Conservation (phyloP, 352 stramenopile genomes). For the Vaucheria bursata region DNA sequence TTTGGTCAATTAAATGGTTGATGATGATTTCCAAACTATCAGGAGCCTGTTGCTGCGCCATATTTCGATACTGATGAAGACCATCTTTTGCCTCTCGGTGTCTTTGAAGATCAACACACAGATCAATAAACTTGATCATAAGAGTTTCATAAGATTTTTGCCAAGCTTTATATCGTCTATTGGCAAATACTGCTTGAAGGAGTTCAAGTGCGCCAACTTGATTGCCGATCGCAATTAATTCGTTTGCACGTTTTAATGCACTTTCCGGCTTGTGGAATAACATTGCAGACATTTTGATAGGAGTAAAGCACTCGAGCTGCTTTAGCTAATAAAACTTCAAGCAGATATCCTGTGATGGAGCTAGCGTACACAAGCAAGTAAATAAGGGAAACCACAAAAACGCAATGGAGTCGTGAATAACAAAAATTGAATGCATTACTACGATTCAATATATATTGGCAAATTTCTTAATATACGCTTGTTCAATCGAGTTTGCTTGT, state of each 20-base stretch:
- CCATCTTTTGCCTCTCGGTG: conserved; percentile 82
- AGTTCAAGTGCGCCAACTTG: conserved; percentile 59
- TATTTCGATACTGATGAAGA: conserved; percentile 88
- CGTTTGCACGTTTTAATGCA: conserved; percentile 46
- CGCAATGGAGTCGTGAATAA: no score
- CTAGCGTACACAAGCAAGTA: no score
- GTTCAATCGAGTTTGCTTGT: no score
- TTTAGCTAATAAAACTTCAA: no score
- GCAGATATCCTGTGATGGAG: no score
- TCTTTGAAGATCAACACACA: conserved; percentile 85
- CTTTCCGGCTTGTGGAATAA: conserved; percentile 55
- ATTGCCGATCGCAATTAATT: conserved; percentile 69
- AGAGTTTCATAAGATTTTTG: conserved; percentile 91
- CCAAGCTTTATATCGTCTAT: conserved; percentile 77
- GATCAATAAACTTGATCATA: conserved; percentile 88
- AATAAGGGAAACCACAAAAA: no score
- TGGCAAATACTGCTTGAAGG: conserved; percentile 83
- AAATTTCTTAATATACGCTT: no score
- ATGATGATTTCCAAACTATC: conserved; percentile 73
- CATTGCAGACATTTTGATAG: conserved; percentile 29
- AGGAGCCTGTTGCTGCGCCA: conserved; percentile 79
- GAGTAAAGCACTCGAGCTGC: no score
- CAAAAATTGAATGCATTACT: no score
- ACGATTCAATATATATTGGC: no score
- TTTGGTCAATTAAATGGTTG: conserved; percentile 56